These are phyloP conservation scores for Metschnikowia cubensis DNA, from an alignment of 805 yeast species.

Conservation along the genomic window DNA sequence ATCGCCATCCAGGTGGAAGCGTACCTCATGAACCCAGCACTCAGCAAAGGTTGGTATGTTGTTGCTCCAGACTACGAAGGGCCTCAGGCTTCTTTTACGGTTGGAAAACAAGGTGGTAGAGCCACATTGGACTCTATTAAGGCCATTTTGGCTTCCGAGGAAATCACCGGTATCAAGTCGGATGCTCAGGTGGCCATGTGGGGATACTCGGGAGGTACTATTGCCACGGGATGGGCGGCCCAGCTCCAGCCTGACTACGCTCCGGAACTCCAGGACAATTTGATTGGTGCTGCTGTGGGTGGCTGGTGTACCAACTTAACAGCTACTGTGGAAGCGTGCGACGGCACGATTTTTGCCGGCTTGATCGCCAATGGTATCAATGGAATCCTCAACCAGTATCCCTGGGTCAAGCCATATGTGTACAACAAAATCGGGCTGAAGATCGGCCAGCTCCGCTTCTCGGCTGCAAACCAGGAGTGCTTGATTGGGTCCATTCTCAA, in stretches of 20 bases:
- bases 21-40: slow-evolving; percentile 9
- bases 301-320: slow-evolving; percentile 36
- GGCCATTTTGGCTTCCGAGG: slow-evolving; percentile 21
- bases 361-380: slow-evolving; percentile 25
- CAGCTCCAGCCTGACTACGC: slow-evolving; percentile 35
- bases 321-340: slow-evolving; percentile 21
- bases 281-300: slow-evolving; percentile 33
- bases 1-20: slow-evolving; percentile 16
- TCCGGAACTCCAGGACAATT: slow-evolving; percentile 22
- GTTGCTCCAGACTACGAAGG: slow-evolving; percentile 36
- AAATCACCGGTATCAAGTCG: slow-evolving; percentile 18
- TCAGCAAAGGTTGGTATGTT: slow-evolving; percentile 30
- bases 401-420: slow-evolving; percentile 15
- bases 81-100: slow-evolving; percentile 27
- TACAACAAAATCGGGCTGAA: background rate
- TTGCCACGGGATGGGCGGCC: slow-evolving; percentile 38
- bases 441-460: background rate
- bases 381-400: slow-evolving; percentile 31
- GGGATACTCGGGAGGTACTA: slow-evolving; percentile 39
- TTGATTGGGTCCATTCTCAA: background rate
- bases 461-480: background rate
- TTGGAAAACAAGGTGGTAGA: slow-evolving; percentile 28
- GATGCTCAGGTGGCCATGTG: slow-evolving; percentile 24
- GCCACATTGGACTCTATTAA: slow-evolving; percentile 29
- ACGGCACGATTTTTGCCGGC: slow-evolving; percentile 28